Percentiles rank a stretch among this genome's conserved stretches.
Evolutionary conservation across 352 stramenopile genomes (phyloP).

Genomic region (Thalassiosira exigua): DNA sequence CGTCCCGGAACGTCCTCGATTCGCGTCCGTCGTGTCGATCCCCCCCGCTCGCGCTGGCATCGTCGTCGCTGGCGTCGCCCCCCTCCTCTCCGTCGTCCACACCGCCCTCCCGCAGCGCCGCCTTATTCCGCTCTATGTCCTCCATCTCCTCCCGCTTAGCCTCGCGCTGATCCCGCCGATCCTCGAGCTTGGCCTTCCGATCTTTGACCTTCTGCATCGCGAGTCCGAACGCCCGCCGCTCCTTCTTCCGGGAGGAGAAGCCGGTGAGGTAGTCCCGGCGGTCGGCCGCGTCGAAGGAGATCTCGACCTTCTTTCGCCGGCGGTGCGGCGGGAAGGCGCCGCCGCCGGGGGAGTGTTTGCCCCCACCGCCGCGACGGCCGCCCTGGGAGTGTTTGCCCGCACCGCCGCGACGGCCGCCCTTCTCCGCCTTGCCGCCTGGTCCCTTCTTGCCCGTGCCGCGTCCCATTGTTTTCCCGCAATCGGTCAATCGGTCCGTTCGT

Average conservation of each 20-base stretch:
- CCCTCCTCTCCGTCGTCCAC: conserved; percentile 24
- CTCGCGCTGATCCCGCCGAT: conserved; percentile 66
- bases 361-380: not conserved
- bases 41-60: conserved; percentile 21
- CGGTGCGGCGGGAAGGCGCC: conserved; percentile 9
- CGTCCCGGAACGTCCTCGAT: conserved; percentile 47
- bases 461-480: too few species aligned
- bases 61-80: conserved; percentile 22
- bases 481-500: too few species aligned
- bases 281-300: conserved; percentile 77
- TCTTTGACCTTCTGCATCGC: conserved; percentile 87
- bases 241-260: conserved; percentile 77
- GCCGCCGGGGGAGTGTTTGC: not conserved
- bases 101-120: conserved; percentile 41
- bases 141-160: conserved; percentile 66
- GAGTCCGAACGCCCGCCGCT: conserved; percentile 82
- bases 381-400: not conserved
- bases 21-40: conserved; percentile 34
- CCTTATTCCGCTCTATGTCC: conserved; percentile 77
- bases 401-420: not conserved
- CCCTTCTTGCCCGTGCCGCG: too few species aligned
- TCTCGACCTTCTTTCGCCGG: conserved; percentile 66
- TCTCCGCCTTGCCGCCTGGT: too few species aligned
- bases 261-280: conserved; percentile 70
- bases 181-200: conserved; percentile 70